Conservation (phyloP, 768 basidiomycete genomes). For the Tricholoma matsutake region DNA sequence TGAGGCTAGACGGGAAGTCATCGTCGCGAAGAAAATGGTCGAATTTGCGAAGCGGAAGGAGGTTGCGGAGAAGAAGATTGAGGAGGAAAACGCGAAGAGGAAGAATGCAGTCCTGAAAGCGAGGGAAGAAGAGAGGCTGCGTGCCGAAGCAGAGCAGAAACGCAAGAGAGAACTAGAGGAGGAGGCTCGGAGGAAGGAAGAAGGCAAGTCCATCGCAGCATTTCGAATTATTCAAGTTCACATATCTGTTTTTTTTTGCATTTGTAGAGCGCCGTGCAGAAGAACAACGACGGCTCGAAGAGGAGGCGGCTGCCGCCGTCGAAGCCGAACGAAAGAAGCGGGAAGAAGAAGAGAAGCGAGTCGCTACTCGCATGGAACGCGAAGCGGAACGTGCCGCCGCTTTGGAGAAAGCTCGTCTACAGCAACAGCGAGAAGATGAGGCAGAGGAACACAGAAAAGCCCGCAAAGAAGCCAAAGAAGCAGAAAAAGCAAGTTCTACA, state of each 20-base stretch:
- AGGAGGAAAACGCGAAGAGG: slow-evolving; percentile 81
- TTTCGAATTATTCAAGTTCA: background rate
- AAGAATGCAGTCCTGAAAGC: slow-evolving; percentile 52
- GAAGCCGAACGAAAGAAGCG: slow-evolving; percentile 54
- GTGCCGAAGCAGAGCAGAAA: slow-evolving; percentile 38
- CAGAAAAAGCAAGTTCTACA: slow-evolving; percentile 31
- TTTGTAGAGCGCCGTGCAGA: slow-evolving; percentile 49
- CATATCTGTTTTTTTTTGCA: background rate
- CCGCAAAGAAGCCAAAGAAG: slow-evolving; percentile 33
- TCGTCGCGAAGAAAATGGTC: slow-evolving; percentile 56
- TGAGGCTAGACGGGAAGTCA: slow-evolving; percentile 42
- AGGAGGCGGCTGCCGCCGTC: slow-evolving; percentile 47
- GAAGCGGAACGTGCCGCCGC: slow-evolving; percentile 49
- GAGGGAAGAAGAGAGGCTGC: slow-evolving; percentile 54
- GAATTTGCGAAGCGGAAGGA: slow-evolving; percentile 63
- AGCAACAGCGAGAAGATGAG: slow-evolving; percentile 67
- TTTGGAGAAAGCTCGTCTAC: slow-evolving; percentile 54
- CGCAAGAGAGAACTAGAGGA: slow-evolving; percentile 48
- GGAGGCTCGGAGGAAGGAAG: slow-evolving; percentile 45
- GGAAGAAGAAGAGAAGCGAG: slow-evolving; percentile 57
- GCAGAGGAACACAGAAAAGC: slow-evolving; percentile 46
- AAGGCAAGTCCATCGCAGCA: slow-evolving; percentile 37
- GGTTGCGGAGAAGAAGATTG: slow-evolving; percentile 64
- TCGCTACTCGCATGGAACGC: slow-evolving; percentile 49
- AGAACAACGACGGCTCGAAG: slow-evolving; percentile 45